A percentile compares a stretch with the other conserved stretches of the same genome.
Conservation (phyloP, 768 basidiomycete species). For the Mycena kentingensis region DNA sequence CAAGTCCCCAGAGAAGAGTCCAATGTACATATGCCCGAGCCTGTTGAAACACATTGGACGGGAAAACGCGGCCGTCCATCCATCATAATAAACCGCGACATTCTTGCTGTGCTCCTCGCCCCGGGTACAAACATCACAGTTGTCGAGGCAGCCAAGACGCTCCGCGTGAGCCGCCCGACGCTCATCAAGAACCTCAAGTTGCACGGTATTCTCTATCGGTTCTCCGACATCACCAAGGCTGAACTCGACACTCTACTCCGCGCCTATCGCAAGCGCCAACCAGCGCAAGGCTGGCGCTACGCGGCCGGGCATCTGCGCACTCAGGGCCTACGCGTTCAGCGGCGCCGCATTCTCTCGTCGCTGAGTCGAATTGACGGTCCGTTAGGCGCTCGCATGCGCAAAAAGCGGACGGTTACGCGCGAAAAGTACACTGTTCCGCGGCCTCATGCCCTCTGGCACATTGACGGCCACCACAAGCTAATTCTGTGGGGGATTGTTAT, state of each 20-base stretch:
- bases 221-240: constrained; percentile 5
- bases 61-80: too few species aligned
- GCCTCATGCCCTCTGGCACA: constrained; percentile 27
- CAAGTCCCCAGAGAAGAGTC: too few species aligned
- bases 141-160: neutral
- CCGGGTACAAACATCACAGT: neutral
- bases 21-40: too few species aligned
- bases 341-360: constrained; percentile 10
- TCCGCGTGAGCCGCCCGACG: constrained; percentile 1
- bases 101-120: neutral
- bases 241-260: constrained; percentile 13
- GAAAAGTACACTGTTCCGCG: constrained; percentile 18
- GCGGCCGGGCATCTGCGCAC: constrained; percentile 23
- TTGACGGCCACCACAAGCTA: constrained; percentile 31
- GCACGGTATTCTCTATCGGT: constrained; percentile 4
- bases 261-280: constrained; percentile 12
- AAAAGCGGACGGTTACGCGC: constrained; percentile 12
- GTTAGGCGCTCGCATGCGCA: constrained; percentile 21
- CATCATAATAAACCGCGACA: neutral
- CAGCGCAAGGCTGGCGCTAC: constrained; percentile 30
- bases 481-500: constrained; percentile 30
- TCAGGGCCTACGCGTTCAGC: constrained; percentile 26
- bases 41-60: too few species aligned
- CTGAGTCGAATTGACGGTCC: constrained; percentile 24
- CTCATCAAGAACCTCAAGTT: neutral